Percentiles rank a stretch among this genome's conserved stretches.
Evolutionary conservation across 257 asterid species (phyloP).

Genomic region (Salvia hispanica): DNA sequence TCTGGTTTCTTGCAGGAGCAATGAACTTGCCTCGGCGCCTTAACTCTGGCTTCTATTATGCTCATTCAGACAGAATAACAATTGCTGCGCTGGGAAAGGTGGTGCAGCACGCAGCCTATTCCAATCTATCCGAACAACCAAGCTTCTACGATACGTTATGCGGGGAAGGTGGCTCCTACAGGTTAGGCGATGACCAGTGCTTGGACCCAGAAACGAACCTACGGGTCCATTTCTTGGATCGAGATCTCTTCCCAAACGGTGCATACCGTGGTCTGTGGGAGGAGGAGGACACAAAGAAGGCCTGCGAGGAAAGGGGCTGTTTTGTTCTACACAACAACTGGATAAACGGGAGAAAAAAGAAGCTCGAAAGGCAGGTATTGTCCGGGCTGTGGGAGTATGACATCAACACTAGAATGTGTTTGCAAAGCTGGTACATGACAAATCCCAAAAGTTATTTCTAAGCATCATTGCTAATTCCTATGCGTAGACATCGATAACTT

Average conservation of each 20-base stretch:
- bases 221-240: conserved; percentile 68
- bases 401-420: conserved; percentile 70
- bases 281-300: conserved; percentile 49
- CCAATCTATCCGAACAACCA: conserved; percentile 90
- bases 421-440: conserved; percentile 57
- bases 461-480: conserved; percentile 25
- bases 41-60: conserved; percentile 90
- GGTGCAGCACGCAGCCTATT: conserved; percentile 72
- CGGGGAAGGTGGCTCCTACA: conserved; percentile 75
- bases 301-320: conserved; percentile 61
- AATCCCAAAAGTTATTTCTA: conserved; percentile 51
- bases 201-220: conserved; percentile 70
- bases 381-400: conserved; percentile 92
- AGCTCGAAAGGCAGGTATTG: conserved; percentile 71
- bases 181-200: conserved; percentile 67
- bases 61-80: conserved; percentile 67
- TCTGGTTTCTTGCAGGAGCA: conserved; percentile 57
- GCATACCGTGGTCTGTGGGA: conserved; percentile 79
- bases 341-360: conserved; percentile 74
- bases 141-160: conserved; percentile 87
- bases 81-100: conserved; percentile 74
- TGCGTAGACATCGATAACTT: conserved; percentile 32
- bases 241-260: conserved; percentile 86
- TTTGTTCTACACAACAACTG: conserved; percentile 78
- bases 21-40: conserved; percentile 93